Base-by-base conservation (phyloP, 495 filamentous ascomycete genomes). In the Xylaria nigripes region DNA sequence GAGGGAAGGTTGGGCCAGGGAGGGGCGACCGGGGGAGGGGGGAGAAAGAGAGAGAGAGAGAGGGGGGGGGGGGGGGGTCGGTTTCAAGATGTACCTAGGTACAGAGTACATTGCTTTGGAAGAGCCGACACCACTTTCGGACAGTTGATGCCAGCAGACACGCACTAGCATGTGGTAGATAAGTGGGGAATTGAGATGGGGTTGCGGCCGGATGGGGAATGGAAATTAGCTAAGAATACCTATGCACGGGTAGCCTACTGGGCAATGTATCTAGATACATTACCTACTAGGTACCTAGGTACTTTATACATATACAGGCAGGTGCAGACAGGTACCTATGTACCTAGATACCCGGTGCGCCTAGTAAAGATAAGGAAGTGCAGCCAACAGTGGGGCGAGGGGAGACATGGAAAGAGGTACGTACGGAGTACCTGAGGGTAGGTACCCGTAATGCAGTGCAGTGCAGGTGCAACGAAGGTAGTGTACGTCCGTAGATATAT, bases 81-180 rank as follows among this genome's bases (percentile, higher is more conserved):
- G n/a, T n/a, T n/a, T n/a, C n/a, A 40, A 30, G 4, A 4, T 10
- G 32, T 36, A 36, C 32, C 7, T 7, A 36, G 7, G 32, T 36
- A 36, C 8, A 25, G 13, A 12, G 16, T 6, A 12, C n/a, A 24
- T 2, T 30, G 15, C 32, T 13, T 12, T 6, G 32, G 32, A 36
- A 13, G 32, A 36, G 32, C 32, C 32, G 32, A 36, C 32, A 36
- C 32, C 36, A 40, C 36, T 44, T 36, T 44, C 32, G 25, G 25
- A 12, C 49, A 51, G 49, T 44, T 44, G 49, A 40, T 10, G 27
- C 49, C 49, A 51, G 40, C 49, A 44, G 49, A 41, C 5, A 16
- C 13, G 23, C 30, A 21, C 49, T 6, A 25, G 38, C 15, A 32
- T 6, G 15, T 23, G 19, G 40, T 25, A 16, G 38, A 21, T 9